Percentiles rank a stretch among this genome's conserved stretches.
phyloP scores from a whole-genome alignment of 2,329 filamentous ascomycete genomes.

The Penicillium paneum region DNA sequence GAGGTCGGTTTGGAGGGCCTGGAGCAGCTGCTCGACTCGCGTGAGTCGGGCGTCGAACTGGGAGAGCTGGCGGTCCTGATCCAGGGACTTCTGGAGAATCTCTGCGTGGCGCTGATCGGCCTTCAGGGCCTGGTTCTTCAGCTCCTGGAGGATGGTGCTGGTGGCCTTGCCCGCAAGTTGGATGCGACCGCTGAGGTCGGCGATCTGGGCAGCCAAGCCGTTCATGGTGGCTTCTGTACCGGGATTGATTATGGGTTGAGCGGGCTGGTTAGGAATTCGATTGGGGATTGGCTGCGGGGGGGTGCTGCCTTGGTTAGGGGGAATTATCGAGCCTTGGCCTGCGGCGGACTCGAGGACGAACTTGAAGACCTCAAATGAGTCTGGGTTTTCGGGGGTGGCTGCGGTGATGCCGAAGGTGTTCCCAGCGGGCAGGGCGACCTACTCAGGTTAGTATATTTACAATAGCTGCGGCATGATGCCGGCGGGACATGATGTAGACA shows the following conservation, averaged over 20 bases:
- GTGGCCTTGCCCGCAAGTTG: conserved; percentile 61
- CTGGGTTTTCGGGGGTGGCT: conserved; percentile 82
- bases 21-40: conserved; percentile 52
- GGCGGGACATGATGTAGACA: conserved; percentile 9
- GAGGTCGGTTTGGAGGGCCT: conserved; percentile 52
- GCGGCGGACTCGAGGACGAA: conserved; percentile 66
- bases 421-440: conserved; percentile 72
- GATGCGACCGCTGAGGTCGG: conserved; percentile 79
- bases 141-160: conserved; percentile 52
- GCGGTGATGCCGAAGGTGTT: conserved; percentile 87
- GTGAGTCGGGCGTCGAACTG: conserved; percentile 45
- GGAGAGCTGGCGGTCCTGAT: conserved; percentile 26
- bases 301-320: conserved; percentile 16
- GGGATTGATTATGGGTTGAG: conserved; percentile 43
- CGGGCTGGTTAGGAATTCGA: conserved; percentile 20
- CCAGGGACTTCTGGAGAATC: conserved; percentile 40
- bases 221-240: conserved; percentile 20
- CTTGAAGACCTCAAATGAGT: conserved; percentile 92
- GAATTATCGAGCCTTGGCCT: conserved; percentile 17
- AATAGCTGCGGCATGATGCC: not conserved
- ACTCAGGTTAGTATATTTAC: not conserved
- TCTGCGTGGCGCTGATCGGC: conserved; percentile 55
- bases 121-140: conserved; percentile 52
- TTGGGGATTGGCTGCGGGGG: conserved; percentile 21
- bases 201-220: conserved; percentile 61